Evolutionary conservation across 306 rosid genomes (phyloP), one percentile per base, ranked within the genome.

Genomic region (Aeschynomene evenia): DNA sequence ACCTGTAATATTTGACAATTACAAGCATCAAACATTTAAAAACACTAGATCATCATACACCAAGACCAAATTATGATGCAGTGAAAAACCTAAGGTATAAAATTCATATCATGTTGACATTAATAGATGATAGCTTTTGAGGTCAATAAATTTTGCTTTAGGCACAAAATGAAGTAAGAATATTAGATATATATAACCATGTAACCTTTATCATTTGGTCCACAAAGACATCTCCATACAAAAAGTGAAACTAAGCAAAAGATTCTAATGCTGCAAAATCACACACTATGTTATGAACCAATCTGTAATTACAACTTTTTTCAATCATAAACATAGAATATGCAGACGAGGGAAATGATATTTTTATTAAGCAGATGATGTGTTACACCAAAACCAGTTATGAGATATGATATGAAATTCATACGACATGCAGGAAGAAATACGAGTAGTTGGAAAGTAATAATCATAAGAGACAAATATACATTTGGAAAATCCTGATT

Each of bases 1-100:
- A 90, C 96, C 98, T 91, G 87, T 29, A 81, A 76, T 36, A 68
- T 21, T 75, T 39, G 60, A 66, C 60, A 48, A 53, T 53, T 60
- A 61, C 22, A 55, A 72, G 48, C 62, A 43, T 45, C 33, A 64
- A 39, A 59, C 40, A 26, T 24, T 58, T 69, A 24, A 69, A 31
- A 40, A 48, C 16, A 75, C 22, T 12, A 45, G 42, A 65, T 45
- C 8, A 81, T 62, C 56, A 46, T 57, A 62, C 50, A 31, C 21
- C 61, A 46, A 33, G 75, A 54, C 15, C 61, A 70, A 43, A 45
- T 6, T 49, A 13, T 29, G 60, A 55, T 73, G 57, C 72, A 43
- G 9, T 66, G 26, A 36, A 60, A 28, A 54, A 54, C 58, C 40
- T 26, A 54, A 31, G n/a, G 24, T 16, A 50, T 4, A 62, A 68